A percentile compares a stretch with the other conserved stretches of the same genome.
Conservation (phyloP, 345 rosid species). For the Conringia planisiliqua region DNA sequence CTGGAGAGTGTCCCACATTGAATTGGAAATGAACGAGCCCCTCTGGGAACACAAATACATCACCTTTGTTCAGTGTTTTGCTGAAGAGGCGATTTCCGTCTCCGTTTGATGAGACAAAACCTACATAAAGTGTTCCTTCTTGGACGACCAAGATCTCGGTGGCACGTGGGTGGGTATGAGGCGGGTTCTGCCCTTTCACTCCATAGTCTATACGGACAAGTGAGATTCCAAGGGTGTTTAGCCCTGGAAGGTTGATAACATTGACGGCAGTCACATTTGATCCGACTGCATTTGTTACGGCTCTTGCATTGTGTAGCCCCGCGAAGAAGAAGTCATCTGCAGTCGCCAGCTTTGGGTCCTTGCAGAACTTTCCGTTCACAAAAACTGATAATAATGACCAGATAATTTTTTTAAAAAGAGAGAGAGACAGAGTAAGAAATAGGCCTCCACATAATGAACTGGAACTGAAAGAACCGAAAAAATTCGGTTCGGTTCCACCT, state of each 20-base stretch:
- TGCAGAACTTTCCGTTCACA: constrained; percentile 27
- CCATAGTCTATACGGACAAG: constrained; percentile 19
- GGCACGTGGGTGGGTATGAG: constrained; percentile 39
- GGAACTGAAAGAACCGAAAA: no score
- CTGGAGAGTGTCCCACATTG: background rate
- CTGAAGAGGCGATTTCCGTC: constrained; percentile 17
- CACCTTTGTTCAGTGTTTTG: constrained; percentile 6
- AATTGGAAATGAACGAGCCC: constrained; percentile 23
- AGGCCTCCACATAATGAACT: no score
- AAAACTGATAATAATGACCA: constrained; percentile 8
- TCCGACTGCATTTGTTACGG: background rate
- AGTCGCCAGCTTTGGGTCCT: constrained; percentile 7
- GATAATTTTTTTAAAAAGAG: no score
- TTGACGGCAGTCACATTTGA: background rate
- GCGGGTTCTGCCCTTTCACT: constrained; percentile 17
- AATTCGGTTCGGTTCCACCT: no score
- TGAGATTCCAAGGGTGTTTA: constrained; percentile 33
- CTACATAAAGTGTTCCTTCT: constrained; percentile 16
- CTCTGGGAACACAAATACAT: constrained; percentile 20
- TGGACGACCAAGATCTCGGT: constrained; percentile 19
- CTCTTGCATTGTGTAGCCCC: background rate
- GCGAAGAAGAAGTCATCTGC: constrained; percentile 20
- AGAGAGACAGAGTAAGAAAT: no score
- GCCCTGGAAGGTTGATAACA: constrained; percentile 3
- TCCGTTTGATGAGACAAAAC: constrained; percentile 23